Conservation (phyloP, 305 asterid genomes). For the Solanum hybrid region DNA sequence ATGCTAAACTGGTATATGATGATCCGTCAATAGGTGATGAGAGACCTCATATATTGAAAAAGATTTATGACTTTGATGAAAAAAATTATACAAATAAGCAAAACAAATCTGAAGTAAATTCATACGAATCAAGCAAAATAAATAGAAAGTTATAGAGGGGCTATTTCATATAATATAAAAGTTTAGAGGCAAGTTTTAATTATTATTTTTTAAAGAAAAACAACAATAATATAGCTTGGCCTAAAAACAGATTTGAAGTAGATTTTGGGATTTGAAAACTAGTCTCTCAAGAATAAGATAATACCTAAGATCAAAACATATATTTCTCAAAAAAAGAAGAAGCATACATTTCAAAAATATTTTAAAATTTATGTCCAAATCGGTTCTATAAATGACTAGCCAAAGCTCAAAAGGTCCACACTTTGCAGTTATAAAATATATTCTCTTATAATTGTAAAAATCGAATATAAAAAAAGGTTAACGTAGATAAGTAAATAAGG, state of each 20-base stretch:
- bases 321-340: too few relatives aligned
- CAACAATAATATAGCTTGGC: background rate
- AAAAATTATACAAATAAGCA: background rate
- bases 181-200: background rate
- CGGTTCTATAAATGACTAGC: background rate
- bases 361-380: background rate
- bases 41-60: background rate
- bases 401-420: background rate
- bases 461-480: background rate
- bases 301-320: too few relatives aligned
- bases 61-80: background rate
- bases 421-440: background rate
- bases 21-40: background rate
- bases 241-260: background rate
- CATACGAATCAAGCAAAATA: background rate
- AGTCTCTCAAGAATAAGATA: background rate
- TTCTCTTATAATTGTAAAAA: background rate
- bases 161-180: background rate
- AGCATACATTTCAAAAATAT: background rate
- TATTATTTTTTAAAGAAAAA: background rate
- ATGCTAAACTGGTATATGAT: background rate
- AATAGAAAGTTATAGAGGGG: background rate
- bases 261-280: background rate
- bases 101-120: background rate
- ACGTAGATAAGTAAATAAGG: background rate